These are phyloP conservation scores for Pseudovirgaria hyperparasitica DNA, from an alignment of 2,329 filamentous ascomycete species.

Conservation along the genomic window DNA sequence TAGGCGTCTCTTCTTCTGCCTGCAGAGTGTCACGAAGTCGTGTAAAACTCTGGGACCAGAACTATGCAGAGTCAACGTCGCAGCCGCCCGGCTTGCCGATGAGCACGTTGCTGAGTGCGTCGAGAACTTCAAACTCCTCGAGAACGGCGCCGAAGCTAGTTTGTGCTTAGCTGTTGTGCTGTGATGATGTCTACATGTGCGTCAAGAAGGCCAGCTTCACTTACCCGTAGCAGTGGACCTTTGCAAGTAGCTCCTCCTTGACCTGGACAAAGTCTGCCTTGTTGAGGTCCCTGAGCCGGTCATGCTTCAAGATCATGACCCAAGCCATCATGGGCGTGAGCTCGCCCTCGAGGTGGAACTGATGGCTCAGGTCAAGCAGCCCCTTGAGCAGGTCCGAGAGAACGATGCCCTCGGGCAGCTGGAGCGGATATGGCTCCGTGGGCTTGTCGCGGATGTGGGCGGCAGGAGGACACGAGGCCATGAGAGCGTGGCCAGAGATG, in stretches of 20 bases:
- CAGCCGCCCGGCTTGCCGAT: too few species aligned
- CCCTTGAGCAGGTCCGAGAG: slow-evolving; percentile 65
- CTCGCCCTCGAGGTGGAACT: slow-evolving; percentile 73
- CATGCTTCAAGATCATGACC: slow-evolving; percentile 56
- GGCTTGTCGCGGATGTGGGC: slow-evolving; percentile 44
- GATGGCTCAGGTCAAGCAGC: slow-evolving; percentile 73
- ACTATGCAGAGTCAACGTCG: too few species aligned
- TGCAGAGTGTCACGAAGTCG: too few species aligned
- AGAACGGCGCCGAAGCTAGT: slow-evolving; percentile 53
- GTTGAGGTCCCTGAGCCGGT: slow-evolving; percentile 50
- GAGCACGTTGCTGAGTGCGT: slow-evolving; percentile 62
- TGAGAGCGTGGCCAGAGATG: slow-evolving; percentile 79
- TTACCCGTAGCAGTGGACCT: slow-evolving; percentile 87
- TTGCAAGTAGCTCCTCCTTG: slow-evolving; percentile 60
- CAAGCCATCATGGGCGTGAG: slow-evolving; percentile 95
- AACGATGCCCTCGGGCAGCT: slow-evolving; percentile 63
- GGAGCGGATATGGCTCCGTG: slow-evolving; percentile 46
- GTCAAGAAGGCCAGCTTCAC: slow-evolving; percentile 20
- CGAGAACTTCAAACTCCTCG: slow-evolving; percentile 61
- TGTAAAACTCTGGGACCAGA: too few species aligned
- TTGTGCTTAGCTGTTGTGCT: neutral
- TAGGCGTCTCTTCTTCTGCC: too few species aligned
- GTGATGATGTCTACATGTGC: neutral
- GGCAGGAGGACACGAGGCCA: slow-evolving; percentile 79
- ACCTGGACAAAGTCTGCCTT: slow-evolving; percentile 58